Percentiles rank a stretch among this genome's conserved stretches.
Evolutionary conservation across 176 grass and related monocot genomes (phyloP).

Genomic region (Oryza longistaminata): DNA sequence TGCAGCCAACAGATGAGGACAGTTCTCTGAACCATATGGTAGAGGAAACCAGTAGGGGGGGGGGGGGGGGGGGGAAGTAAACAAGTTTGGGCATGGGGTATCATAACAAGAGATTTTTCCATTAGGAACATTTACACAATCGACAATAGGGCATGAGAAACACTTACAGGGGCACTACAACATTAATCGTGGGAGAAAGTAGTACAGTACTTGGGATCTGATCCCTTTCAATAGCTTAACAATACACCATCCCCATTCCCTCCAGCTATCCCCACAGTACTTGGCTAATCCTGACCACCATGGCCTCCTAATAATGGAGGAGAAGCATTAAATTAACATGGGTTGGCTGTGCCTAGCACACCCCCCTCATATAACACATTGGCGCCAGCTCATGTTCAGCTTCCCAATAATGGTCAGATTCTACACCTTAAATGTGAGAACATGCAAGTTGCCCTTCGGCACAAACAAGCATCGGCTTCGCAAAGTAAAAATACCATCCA

Average conservation of each 20-base stretch:
- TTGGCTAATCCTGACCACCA: conserved; percentile 18
- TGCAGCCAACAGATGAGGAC: background rate
- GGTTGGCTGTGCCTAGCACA: conserved; percentile 31
- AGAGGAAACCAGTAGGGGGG: background rate
- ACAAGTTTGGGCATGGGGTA: conserved; percentile 1
- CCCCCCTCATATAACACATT: conserved; percentile 36
- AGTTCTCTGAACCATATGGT: background rate
- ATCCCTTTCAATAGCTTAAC: conserved; percentile 38
- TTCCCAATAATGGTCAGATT: conserved; percentile 63
- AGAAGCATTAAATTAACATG: conserved; percentile 40
- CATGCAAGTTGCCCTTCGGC: conserved; percentile 40
- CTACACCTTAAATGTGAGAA: conserved; percentile 52
- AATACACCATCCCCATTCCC: conserved; percentile 37
- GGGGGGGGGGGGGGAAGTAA: background rate
- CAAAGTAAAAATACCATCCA: conserved; percentile 21
- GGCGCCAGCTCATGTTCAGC: conserved; percentile 37
- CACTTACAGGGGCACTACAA: conserved; percentile 49
- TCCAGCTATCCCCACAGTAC: conserved; percentile 21
- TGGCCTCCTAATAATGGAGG: conserved; percentile 19
- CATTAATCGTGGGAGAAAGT: conserved; percentile 26
- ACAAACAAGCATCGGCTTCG: conserved; percentile 30
- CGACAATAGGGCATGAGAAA: conserved; percentile 8
- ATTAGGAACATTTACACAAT: conserved; percentile 50
- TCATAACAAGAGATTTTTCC: conserved; percentile 15
- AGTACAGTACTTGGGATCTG: conserved; percentile 30